These are phyloP conservation scores for Scenedesmus sp. DNA, from an alignment of 163 green algal species.

Conservation along the genomic window DNA sequence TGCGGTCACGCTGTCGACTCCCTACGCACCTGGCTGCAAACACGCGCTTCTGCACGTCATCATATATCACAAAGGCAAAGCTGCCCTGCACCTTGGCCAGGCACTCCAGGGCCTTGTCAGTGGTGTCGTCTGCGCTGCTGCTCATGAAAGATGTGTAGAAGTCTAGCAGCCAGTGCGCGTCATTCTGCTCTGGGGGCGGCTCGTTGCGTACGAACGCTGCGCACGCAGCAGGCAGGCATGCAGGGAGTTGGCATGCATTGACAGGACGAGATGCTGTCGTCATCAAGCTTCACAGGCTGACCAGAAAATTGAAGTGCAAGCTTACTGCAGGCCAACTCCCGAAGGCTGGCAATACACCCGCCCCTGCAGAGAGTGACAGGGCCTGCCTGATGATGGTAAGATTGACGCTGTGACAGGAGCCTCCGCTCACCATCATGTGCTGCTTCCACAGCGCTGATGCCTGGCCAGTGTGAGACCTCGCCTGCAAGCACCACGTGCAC, in stretches of 20 bases:
- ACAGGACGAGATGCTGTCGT: too few species aligned
- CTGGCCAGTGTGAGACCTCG: constrained; percentile 73
- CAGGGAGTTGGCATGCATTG: not conserved
- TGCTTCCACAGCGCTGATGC: constrained; percentile 64
- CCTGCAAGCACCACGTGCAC: constrained; percentile 73
- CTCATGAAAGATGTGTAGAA: constrained; percentile 54
- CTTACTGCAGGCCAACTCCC: not conserved
- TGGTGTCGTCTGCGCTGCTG: constrained; percentile 38
- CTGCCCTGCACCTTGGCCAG: constrained; percentile 64
- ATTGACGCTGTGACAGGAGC: not conserved
- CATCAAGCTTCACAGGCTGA: too few species aligned
- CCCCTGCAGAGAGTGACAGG: not conserved
- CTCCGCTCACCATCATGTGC: constrained; percentile 65
- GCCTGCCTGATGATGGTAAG: not conserved
- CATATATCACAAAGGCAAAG: constrained; percentile 80
- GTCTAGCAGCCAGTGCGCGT: constrained; percentile 59
- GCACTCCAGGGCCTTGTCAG: constrained; percentile 43
- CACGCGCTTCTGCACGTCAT: constrained; percentile 70
- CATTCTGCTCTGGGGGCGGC: constrained; percentile 40
- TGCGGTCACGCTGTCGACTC: not conserved
- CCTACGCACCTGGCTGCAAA: constrained; percentile 70
- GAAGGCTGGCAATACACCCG: not conserved
- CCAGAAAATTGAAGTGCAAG: not conserved
- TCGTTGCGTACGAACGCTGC: constrained; percentile 68
- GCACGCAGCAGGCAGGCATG: not conserved